phyloP scores from a whole-genome alignment of 768 basidiomycete species.

The Mycena belliarum region DNA sequence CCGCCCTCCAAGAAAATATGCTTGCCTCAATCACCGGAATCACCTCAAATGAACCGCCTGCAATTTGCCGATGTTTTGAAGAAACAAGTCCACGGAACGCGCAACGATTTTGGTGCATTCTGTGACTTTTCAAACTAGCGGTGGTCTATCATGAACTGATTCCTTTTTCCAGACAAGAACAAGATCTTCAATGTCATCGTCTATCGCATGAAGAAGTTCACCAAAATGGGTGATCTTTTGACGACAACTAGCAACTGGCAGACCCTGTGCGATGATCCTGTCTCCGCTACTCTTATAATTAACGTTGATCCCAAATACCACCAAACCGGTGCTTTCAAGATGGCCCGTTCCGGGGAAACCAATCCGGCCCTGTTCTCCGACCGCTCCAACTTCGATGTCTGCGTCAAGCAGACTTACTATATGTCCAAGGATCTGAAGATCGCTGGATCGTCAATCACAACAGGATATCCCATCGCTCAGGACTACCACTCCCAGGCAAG shows the following conservation, averaged over 20 bases:
- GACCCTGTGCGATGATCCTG: background rate
- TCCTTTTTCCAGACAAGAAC: background rate
- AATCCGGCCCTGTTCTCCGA: background rate
- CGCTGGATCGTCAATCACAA: background rate
- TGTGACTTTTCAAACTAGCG: background rate
- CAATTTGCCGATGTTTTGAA: no score
- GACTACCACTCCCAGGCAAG: background rate
- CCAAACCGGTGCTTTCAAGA: constrained; percentile 1
- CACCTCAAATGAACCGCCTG: no score
- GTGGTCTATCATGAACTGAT: background rate
- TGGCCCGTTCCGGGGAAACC: background rate
- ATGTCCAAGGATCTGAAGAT: background rate
- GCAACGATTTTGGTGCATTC: background rate
- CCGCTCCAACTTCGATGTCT: no score
- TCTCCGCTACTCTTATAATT: background rate
- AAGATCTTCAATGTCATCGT: background rate
- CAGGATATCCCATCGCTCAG: background rate
- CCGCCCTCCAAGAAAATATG: no score
- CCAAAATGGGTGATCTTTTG: background rate
- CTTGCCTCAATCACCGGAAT: no score
- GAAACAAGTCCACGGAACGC: background rate
- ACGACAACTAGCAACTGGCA: background rate
- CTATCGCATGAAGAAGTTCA: background rate
- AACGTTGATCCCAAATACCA: background rate
- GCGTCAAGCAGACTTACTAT: constrained; percentile 2